Percentiles rank a stretch among this genome's conserved stretches.
phyloP scores from a whole-genome alignment of 2,329 filamentous ascomycete genomes.

The Alternaria angustiovoidea region DNA sequence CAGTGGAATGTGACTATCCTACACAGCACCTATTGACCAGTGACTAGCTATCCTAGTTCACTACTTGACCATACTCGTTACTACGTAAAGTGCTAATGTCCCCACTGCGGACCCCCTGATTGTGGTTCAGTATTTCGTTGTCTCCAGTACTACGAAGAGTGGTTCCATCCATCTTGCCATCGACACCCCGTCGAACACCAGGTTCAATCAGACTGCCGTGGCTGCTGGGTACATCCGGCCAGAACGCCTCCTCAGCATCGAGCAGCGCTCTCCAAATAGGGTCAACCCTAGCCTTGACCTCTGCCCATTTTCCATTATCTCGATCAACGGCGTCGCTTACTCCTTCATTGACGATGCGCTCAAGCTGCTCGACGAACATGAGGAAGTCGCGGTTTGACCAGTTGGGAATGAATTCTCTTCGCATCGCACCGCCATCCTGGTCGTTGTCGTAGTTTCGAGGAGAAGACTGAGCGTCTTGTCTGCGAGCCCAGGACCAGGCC shows the following conservation, averaged over 20 bases:
- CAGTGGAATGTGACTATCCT: neutral
- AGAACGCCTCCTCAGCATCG: constrained; percentile 47
- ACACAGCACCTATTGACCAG: neutral
- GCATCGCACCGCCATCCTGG: constrained; percentile 69
- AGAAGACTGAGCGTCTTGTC: constrained; percentile 28
- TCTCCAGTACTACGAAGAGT: constrained; percentile 11
- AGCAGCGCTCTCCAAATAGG: constrained; percentile 37
- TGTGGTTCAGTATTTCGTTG: constrained; percentile 3
- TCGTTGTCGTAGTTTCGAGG: constrained; percentile 53
- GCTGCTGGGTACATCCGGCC: constrained; percentile 32
- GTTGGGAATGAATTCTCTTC: constrained; percentile 72
- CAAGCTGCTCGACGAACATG: constrained; percentile 65
- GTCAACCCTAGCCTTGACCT: constrained; percentile 35
- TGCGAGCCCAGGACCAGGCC: constrained; percentile 45
- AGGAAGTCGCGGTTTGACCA: constrained; percentile 71
- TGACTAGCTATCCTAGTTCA: neutral
- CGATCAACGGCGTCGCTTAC: constrained; percentile 29
- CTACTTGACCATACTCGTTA: constrained; percentile 2
- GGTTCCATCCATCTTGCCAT: constrained; percentile 17
- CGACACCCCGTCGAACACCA: constrained; percentile 4
- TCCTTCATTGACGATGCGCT: constrained; percentile 62
- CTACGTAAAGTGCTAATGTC: constrained; percentile 3
- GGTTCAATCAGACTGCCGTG: constrained; percentile 12
- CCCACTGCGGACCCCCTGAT: constrained; percentile 7
- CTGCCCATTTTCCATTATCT: constrained; percentile 30